Evolutionary conservation across 164 flowering plant genomes (phyloP), one percentile per base, ranked within the genome.

Genomic region (Nymphaea colorata): DNA sequence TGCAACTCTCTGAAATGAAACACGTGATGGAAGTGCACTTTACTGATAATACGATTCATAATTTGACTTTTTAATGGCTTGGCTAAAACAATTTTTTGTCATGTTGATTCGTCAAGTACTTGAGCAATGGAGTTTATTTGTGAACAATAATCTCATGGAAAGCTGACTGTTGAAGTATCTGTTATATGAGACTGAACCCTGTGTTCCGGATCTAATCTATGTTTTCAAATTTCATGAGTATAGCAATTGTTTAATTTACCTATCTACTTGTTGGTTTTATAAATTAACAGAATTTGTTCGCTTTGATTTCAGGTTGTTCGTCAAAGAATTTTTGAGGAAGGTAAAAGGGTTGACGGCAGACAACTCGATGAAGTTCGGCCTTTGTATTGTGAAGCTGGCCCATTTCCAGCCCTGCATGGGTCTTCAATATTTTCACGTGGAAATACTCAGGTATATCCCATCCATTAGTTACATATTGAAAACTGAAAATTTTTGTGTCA

Each of bases 401-500:
- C 76, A 77, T 80, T 94, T 64, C 93, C 96, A 64, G 72, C 70
- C 65, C 78, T 90, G 69, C 96, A 91, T 81, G 99, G 99, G 36
- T 94, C 99, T 41, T 79, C 99, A 43, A 68, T 94, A 67, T 94
- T 94, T 69, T 79, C 84, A 42, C 97, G 99, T 69, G 99, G 99
- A 74, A 96, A 91, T 72, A 91, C 99, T 59, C 99, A 94, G 96
- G 99, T 84, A 18, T 64, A 25, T 65, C 42, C 18, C 55, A 6
- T 47, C 55, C 55, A 47, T 4, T 47, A 12, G 12, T 12, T 47
- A 6, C 55, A 47, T 47, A 47, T 47, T 12, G 12, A 12, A 47
- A 47, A 47, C 55, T 47, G 11, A 47, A 12, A 2, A 47, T 12
- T 47, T 47, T 2, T 47, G 11, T 47, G 7, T 2, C 11, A 47